Evolutionary conservation across 2,329 filamentous ascomycete genomes (phyloP), one percentile per base, ranked within the genome.

Genomic region (Aspergillus sp.): DNA sequence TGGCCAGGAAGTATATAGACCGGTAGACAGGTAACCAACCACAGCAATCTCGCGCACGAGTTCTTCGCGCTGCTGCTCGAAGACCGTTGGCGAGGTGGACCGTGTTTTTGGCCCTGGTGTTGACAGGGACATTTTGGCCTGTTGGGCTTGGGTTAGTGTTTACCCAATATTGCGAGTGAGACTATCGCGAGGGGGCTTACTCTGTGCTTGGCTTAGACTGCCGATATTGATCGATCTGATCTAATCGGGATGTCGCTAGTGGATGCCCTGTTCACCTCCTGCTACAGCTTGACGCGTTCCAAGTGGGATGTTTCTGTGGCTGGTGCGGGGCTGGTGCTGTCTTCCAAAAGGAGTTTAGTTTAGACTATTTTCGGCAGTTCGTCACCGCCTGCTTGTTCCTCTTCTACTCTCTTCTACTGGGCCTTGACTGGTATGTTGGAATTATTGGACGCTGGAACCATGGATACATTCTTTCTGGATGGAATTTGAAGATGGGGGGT

Each of bases 41-140:
- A 75, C 68, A 1, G 77, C 76, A 56, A 79, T 79, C 55, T 79
- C 77, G 14, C 70, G 63, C 3, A 79, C 69, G 5, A 79, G 67
- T 59, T 75, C 75, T 47, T 71, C 70, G 40, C 77, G 72, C 55
- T 79, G 76, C 55, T 77, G 70, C 61, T 78, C 73, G 58, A 79
- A 79, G 46, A 73, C 73, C 8, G 72, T 73, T 14, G 70, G 71
- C 11, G 66, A 64, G 12, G 60, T 57, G n/a, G 65, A 62, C 44
- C 63, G 47, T 23, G 58, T 40, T 41, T 58, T 63, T 27, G 60
- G 40, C 15, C 33, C 43, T 19, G 64, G 59, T 5, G 61, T 61
- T 17, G 48, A 40, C 35, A 50, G 2, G 23, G 62, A 64, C 62
- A 64, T 64, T 46, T 41, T 58, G 19, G 14, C 39, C 45, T 45